Conservation (phyloP, 768 basidiomycete species). For the Boletus rufocinnamomeus region DNA sequence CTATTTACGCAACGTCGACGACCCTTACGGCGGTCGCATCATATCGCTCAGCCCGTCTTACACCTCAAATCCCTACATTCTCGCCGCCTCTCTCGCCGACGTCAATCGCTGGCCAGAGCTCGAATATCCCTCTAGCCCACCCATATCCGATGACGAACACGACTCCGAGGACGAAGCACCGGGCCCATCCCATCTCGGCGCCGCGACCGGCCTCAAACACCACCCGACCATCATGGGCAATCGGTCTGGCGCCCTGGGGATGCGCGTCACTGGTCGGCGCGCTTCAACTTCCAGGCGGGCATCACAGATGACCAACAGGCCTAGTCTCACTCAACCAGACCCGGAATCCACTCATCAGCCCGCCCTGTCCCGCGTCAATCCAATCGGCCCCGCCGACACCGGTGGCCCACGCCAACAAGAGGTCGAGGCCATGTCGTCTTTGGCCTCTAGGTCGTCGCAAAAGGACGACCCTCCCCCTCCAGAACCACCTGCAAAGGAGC, state of each 20-base stretch:
- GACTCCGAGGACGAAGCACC: constrained; percentile 36
- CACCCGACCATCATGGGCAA: constrained; percentile 87
- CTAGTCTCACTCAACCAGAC: constrained; percentile 9
- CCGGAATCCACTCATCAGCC: neutral
- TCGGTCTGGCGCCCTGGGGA: constrained; percentile 69
- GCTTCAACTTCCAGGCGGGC: constrained; percentile 53
- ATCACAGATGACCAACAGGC: constrained; percentile 28
- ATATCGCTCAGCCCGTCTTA: constrained; percentile 80
- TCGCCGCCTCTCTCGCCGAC: constrained; percentile 79
- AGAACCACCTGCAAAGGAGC: constrained; percentile 48
- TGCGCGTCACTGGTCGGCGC: constrained; percentile 72
- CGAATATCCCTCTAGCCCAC: constrained; percentile 65
- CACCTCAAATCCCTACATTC: constrained; percentile 79
- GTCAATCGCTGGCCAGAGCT: constrained; percentile 85
- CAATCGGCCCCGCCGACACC: constrained; percentile 10
- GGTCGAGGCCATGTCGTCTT: neutral
- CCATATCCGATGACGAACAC: constrained; percentile 69
- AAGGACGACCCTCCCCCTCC: constrained; percentile 20
- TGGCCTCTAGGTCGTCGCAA: neutral
- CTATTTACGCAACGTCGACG: constrained; percentile 87
- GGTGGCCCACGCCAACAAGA: constrained; percentile 16
- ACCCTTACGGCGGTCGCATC: constrained; percentile 79
- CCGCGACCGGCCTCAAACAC: constrained; percentile 49
- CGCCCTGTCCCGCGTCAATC: constrained; percentile 14
- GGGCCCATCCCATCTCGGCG: neutral